Percentiles rank a stretch among this genome's conserved stretches.
Conservation (phyloP, 768 basidiomycete species). For the Leccinellum luteum region DNA sequence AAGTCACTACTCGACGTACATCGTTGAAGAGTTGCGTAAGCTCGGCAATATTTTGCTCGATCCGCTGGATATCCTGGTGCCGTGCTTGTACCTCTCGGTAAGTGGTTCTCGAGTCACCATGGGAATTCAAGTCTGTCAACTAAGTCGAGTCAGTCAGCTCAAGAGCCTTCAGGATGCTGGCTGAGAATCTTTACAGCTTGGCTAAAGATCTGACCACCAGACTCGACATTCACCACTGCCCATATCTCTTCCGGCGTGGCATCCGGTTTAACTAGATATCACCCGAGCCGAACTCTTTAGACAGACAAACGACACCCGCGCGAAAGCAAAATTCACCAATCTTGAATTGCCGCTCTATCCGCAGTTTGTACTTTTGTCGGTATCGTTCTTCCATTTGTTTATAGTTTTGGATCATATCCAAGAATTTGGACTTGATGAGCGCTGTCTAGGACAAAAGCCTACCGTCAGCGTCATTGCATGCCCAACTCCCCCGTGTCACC, state of each 20-base stretch:
- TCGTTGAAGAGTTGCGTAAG: slow-evolving; percentile 96
- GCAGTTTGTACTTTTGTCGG: slow-evolving; percentile 72
- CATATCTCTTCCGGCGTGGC: slow-evolving; percentile 86
- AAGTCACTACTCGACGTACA: slow-evolving; percentile 41
- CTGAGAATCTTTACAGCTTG: slow-evolving; percentile 57
- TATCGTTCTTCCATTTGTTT: slow-evolving; percentile 81
- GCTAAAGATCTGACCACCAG: slow-evolving; percentile 83
- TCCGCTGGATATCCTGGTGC: slow-evolving; percentile 93
- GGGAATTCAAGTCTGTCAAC: slow-evolving; percentile 89
- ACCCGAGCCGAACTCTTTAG: neutral
- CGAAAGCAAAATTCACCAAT: slow-evolving; percentile 52
- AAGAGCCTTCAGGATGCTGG: neutral
- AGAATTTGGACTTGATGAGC: slow-evolving; percentile 70
- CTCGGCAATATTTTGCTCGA: slow-evolving; percentile 92
- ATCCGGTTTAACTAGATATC: slow-evolving; percentile 76
- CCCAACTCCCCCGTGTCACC: slow-evolving; percentile 4
- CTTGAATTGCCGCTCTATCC: slow-evolving; percentile 83
- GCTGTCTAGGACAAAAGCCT: slow-evolving; percentile 42
- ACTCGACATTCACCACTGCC: slow-evolving; percentile 80
- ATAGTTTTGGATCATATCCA: slow-evolving; percentile 83
- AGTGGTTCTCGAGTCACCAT: slow-evolving; percentile 82
- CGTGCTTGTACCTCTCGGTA: slow-evolving; percentile 95
- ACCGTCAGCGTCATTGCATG: slow-evolving; percentile 12
- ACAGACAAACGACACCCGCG: neutral
- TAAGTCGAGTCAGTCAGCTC: slow-evolving; percentile 28